Percentiles rank a stretch among this genome's conserved stretches.
Conservation (phyloP, 441 rosid genomes). For the Euphorbia schlechtendalii region DNA sequence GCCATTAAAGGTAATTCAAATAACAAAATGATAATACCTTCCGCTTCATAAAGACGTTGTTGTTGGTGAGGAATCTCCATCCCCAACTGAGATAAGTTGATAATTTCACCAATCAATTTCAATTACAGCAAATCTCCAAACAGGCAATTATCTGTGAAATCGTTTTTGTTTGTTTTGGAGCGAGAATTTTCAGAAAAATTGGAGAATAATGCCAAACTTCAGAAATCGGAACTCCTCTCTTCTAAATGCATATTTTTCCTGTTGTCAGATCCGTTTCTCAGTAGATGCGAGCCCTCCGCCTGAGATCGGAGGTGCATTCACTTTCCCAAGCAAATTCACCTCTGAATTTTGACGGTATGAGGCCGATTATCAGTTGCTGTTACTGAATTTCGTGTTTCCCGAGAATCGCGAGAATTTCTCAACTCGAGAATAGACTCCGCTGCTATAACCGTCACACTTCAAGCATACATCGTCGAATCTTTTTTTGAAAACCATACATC, state of each 20-base stretch:
- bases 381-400: background rate
- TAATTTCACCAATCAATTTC: background rate
- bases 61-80: constrained; percentile 92
- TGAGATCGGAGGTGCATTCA: constrained; percentile 38
- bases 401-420: background rate
- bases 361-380: background rate
- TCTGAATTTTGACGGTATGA: constrained; percentile 1
- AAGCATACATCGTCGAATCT: no score
- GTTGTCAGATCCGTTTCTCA: constrained; percentile 29
- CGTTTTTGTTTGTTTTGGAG: no score
- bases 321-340: constrained; percentile 10
- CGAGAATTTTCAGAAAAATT: no score
- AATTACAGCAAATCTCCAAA: background rate
- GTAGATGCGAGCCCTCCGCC: constrained; percentile 16
- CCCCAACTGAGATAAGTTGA: constrained; percentile 15
- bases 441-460: background rate
- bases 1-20: background rate
- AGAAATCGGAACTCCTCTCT: no score
- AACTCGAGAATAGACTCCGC: background rate
- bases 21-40: constrained; percentile 40
- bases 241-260: background rate
- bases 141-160: no score
- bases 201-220: no score
- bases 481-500: no score
- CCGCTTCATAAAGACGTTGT: constrained; percentile 49